These are phyloP conservation scores for Fraxinus paxiana DNA, from an alignment of 305 asterid species.

Conservation along the genomic window DNA sequence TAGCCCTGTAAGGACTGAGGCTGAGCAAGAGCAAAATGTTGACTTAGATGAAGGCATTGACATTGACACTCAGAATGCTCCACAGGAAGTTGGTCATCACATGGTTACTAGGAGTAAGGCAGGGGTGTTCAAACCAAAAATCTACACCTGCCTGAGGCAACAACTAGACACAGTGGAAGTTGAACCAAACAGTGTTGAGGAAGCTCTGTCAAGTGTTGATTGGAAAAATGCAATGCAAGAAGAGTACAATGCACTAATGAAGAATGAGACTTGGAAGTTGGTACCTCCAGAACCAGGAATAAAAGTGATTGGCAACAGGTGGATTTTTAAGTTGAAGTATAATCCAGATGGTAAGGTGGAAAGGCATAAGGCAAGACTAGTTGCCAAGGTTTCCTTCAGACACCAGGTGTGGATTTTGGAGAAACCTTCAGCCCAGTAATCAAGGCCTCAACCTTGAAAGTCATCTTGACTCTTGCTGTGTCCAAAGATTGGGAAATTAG, in stretches of 20 bases:
- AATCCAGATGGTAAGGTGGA: background rate
- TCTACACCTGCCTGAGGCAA: no score
- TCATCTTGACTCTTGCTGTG: background rate
- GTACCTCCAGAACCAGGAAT: background rate
- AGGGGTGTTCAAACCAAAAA: no score
- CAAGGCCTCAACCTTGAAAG: background rate
- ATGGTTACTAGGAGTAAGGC: no score
- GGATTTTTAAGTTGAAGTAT: background rate
- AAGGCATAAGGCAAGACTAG: background rate
- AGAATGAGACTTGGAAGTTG: background rate
- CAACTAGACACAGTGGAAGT: no score
- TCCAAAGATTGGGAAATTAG: background rate
- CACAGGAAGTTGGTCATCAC: no score
- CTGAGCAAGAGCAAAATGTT: no score
- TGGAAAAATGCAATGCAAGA: background rate
- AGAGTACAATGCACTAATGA: background rate
- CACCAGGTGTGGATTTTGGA: background rate
- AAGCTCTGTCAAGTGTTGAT: no score
- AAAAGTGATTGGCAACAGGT: background rate
- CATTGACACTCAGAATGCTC: no score
- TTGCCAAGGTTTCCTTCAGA: background rate
- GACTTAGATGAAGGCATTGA: no score
- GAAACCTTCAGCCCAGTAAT: background rate
- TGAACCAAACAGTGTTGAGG: no score
- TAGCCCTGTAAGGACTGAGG: no score